phyloP scores from a whole-genome alignment of 192 early-diverging fungal species.

The Chytriomyces sp. region DNA sequence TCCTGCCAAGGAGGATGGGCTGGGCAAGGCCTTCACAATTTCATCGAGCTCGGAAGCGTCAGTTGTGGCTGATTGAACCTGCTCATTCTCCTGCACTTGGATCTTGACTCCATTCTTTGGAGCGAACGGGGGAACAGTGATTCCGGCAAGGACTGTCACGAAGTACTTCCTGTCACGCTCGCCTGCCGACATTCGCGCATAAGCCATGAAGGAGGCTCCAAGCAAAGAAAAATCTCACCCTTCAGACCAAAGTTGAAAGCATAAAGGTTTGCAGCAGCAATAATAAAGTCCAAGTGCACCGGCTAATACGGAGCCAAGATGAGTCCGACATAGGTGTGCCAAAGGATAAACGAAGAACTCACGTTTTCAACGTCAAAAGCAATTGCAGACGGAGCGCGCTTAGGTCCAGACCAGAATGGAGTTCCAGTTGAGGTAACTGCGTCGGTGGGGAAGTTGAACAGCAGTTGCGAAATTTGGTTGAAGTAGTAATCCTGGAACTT shows the following conservation, averaged over 20 bases:
- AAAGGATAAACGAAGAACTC: conserved; percentile 20
- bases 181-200: conserved; percentile 1
- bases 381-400: conserved; percentile 86
- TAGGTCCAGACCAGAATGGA: conserved; percentile 96
- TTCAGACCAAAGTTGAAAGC: conserved; percentile 96
- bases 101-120: conserved; percentile 96
- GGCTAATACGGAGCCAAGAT: conserved; percentile 31
- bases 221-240: conserved; percentile 53
- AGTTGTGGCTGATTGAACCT: conserved; percentile 46
- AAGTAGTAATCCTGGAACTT: conserved; percentile 92
- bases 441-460: conserved; percentile 97
- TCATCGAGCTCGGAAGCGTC: conserved; percentile 62
- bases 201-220: not conserved
- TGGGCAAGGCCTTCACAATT: conserved; percentile 70
- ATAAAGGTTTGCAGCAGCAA: conserved; percentile 88
- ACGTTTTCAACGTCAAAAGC: conserved; percentile 77
- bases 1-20: conserved; percentile 77
- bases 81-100: conserved; percentile 90
- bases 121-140: conserved; percentile 78
- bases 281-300: conserved; percentile 87
- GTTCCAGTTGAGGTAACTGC: conserved; percentile 86
- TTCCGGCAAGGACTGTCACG: conserved; percentile 55
- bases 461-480: conserved; percentile 91
- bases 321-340: not conserved
- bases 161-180: conserved; percentile 70